These are phyloP conservation scores for Rhizopus sp. DNA, from an alignment of 371 early-diverging fungal species.

Conservation along the genomic window DNA sequence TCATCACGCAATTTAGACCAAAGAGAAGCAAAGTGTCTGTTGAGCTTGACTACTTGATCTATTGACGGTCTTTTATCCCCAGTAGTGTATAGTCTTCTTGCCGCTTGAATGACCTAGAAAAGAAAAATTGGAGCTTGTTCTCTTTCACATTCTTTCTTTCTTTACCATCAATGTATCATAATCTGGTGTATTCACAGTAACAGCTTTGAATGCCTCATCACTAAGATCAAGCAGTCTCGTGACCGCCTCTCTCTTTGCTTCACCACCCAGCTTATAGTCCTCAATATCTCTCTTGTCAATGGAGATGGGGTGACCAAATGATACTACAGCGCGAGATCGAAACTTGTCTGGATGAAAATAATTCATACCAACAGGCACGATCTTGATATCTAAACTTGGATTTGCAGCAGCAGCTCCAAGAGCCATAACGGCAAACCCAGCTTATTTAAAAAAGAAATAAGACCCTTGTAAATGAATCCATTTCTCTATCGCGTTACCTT, in stretches of 20 bases:
- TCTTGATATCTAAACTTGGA: constrained; percentile 80
- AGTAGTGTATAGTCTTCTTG: constrained; percentile 86
- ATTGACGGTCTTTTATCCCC: constrained; percentile 65
- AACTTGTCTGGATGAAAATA: constrained; percentile 97
- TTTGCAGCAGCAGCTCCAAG: constrained; percentile 85
- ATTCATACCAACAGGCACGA: constrained; percentile 90
- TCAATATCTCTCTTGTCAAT: constrained; percentile 77
- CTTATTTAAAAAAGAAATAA: constrained; percentile 26
- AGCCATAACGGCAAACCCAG: constrained; percentile 91
- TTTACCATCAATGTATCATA: constrained; percentile 87
- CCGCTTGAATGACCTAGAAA: constrained; percentile 83
- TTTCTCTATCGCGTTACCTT: constrained; percentile 49
- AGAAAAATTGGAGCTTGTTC: neutral
- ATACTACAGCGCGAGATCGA: constrained; percentile 94
- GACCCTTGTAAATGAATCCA: neutral
- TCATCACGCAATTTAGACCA: constrained; percentile 75
- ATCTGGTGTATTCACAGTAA: constrained; percentile 95
- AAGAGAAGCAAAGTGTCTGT: constrained; percentile 83
- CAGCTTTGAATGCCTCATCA: constrained; percentile 75
- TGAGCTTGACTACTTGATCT: constrained; percentile 81
- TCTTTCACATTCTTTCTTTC: neutral
- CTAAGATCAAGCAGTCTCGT: constrained; percentile 75
- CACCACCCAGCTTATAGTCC: constrained; percentile 80
- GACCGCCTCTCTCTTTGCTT: constrained; percentile 79
- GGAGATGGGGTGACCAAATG: constrained; percentile 89